phyloP scores from a whole-genome alignment of 441 rosid species.

The Gossypium gossypioides region DNA sequence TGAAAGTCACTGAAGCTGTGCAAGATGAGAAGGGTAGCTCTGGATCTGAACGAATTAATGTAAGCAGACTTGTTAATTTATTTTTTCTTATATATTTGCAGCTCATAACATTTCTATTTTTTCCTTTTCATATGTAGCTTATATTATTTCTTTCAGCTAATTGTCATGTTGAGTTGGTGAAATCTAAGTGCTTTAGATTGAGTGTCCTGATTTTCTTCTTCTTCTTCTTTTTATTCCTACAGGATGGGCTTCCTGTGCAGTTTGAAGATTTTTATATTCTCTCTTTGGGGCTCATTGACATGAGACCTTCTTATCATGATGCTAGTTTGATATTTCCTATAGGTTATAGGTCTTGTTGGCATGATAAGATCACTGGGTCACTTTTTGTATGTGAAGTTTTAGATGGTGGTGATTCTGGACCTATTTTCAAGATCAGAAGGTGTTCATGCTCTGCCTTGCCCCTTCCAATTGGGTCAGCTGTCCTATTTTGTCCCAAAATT shows the following conservation, averaged over 20 bases:
- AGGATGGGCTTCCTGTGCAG: constrained; percentile 80
- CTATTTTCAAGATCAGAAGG: constrained; percentile 78
- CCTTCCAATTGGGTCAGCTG: constrained; percentile 59
- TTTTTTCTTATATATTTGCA: not conserved
- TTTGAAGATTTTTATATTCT: constrained; percentile 88
- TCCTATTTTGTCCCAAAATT: constrained; percentile 36
- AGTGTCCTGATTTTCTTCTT: constrained; percentile 2
- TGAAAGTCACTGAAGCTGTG: constrained; percentile 34
- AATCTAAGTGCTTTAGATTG: not conserved
- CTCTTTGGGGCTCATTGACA: constrained; percentile 71
- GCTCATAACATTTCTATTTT: constrained; percentile 11
- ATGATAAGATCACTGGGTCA: constrained; percentile 87
- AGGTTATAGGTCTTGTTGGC: constrained; percentile 95
- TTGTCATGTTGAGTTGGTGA: not conserved
- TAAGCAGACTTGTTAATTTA: constrained; percentile 29
- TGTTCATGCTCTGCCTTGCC: constrained; percentile 57
- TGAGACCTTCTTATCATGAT: constrained; percentile 78
- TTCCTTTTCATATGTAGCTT: not conserved
- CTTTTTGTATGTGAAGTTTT: constrained; percentile 70
- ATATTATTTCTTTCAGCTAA: constrained; percentile 6
- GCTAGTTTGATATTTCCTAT: constrained; percentile 58
- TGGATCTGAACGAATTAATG: constrained; percentile 36
- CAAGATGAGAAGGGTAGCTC: constrained; percentile 30
- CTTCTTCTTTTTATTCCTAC: constrained; percentile 28
- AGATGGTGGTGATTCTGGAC: constrained; percentile 85